Percentiles rank a stretch among this genome's conserved stretches.
These are phyloP conservation scores for Peronospora belbahrii DNA, from an alignment of 352 stramenopile genomes.

Conservation along the genomic window DNA sequence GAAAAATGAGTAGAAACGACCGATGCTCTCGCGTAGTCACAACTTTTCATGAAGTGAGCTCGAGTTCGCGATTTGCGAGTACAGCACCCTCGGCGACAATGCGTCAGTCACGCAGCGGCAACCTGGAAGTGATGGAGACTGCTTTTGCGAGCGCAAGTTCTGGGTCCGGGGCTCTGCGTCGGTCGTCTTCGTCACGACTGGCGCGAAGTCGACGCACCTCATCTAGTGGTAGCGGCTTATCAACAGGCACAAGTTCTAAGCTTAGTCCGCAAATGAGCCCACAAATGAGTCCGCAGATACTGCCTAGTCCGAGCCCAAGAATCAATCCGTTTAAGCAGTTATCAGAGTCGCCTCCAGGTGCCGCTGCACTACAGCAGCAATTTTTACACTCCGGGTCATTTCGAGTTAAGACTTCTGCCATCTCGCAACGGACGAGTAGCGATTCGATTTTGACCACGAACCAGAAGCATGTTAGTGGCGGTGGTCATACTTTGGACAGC, in stretches of 20 bases:
- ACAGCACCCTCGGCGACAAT: conserved; percentile 20
- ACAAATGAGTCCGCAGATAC: conserved; percentile 58
- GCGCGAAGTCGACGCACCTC: conserved; percentile 45
- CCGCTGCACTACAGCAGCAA: conserved; percentile 21
- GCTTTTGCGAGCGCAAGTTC: conserved; percentile 52
- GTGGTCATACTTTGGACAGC: conserved; percentile 32
- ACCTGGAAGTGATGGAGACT: conserved; percentile 63
- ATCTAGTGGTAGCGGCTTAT: conserved; percentile 31
- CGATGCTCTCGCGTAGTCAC: conserved; percentile 29
- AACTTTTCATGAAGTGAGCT: conserved; percentile 25
- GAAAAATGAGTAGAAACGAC: conserved; percentile 9
- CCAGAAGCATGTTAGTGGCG: conserved; percentile 13
- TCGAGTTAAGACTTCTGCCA: conserved; percentile 7
- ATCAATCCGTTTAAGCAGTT: conserved; percentile 73
- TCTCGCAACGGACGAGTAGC: conserved; percentile 2
- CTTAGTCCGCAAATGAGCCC: conserved; percentile 66
- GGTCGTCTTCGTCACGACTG: conserved; percentile 42
- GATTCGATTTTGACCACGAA: conserved; percentile 6
- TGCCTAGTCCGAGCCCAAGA: conserved; percentile 50
- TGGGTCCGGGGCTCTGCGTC: conserved; percentile 35
- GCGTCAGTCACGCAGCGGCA: conserved; percentile 44
- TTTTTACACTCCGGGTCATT: conserved; percentile 12
- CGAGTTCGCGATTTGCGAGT: conserved; percentile 25
- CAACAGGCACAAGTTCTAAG: conserved; percentile 34
- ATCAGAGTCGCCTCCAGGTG: conserved; percentile 32